A percentile compares a stretch with the other conserved stretches of the same genome.
These are phyloP conservation scores for Leccinum insigne DNA, from an alignment of 1,284 basidiomycete species.

Conservation along the genomic window DNA sequence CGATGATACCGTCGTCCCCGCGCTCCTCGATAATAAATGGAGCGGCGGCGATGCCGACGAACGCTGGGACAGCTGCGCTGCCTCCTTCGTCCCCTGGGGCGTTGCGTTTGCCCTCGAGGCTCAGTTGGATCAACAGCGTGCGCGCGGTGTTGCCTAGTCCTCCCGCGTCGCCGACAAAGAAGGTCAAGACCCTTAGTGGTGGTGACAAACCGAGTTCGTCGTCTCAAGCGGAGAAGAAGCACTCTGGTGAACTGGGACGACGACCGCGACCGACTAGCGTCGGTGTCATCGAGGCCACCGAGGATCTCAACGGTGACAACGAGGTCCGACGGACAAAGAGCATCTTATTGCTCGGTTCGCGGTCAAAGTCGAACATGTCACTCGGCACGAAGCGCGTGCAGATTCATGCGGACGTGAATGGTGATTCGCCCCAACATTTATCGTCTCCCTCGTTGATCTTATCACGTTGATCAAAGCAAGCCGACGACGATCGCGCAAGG, in stretches of 20 bases:
- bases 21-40: slow-evolving; percentile 10
- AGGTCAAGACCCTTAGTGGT: not conserved
- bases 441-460: too few species aligned
- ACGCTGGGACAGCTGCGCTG: slow-evolving; percentile 12
- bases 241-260: slow-evolving; percentile 17
- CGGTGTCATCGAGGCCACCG: slow-evolving; percentile 32
- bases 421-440: not conserved
- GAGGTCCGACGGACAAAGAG: slow-evolving; percentile 33
- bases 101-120: slow-evolving; percentile 31
- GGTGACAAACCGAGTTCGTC: slow-evolving; percentile 6
- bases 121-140: slow-evolving; percentile 31
- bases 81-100: slow-evolving; percentile 31
- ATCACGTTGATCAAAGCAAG: too few species aligned
- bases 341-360: slow-evolving; percentile 31
- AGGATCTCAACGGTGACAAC: slow-evolving; percentile 6
- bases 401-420: slow-evolving; percentile 26
- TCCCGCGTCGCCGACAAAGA: slow-evolving; percentile 27
- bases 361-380: slow-evolving; percentile 29
- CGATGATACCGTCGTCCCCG: slow-evolving; percentile 8
- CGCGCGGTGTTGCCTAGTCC: slow-evolving; percentile 33
- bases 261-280: slow-evolving; percentile 26
- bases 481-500: not conserved
- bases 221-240: slow-evolving; percentile 14
- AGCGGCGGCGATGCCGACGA: not conserved
- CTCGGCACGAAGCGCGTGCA: slow-evolving; percentile 33